Conservation (phyloP, 306 rosid genomes). For the Citrullus mucosospermus region DNA sequence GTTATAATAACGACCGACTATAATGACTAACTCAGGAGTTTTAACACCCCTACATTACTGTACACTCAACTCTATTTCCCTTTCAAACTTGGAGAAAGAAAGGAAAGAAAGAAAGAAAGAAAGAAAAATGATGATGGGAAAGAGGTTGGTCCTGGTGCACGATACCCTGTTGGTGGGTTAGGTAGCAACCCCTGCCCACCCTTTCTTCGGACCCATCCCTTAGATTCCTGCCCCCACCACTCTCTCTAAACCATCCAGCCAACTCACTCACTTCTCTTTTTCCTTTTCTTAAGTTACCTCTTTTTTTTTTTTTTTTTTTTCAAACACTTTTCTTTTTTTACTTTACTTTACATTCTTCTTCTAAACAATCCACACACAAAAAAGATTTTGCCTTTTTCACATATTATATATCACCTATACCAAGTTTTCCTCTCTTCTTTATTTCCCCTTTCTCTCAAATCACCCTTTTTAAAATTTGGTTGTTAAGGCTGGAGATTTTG, state of each 20-base stretch:
- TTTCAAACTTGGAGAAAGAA: neutral
- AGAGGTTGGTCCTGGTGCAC: conserved; percentile 66
- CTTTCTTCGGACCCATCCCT: conserved; percentile 76
- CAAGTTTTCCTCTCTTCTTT: neutral
- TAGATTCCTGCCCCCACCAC: conserved; percentile 58
- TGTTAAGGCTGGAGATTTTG: neutral
- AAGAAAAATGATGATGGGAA: conserved; percentile 57
- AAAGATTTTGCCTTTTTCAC: neutral
- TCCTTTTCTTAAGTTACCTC: conserved; percentile 32
- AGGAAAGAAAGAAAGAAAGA: conserved; percentile 3
- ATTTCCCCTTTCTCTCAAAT: neutral
- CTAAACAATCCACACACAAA: neutral
- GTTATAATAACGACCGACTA: no score
- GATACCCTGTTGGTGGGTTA: conserved; percentile 96
- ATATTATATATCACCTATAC: neutral
- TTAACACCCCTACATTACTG: no score
- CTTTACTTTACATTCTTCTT: neutral
- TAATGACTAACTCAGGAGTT: no score
- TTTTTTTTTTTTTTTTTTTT: neutral
- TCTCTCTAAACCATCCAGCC: conserved; percentile 12
- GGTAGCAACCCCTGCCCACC: conserved; percentile 97
- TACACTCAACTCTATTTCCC: no score
- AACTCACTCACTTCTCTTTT: conserved; percentile 43
- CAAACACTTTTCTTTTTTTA: neutral
- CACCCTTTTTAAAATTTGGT: neutral